Conservation (phyloP, 2,329 filamentous ascomycete genomes). For the Botrytis elliptica region DNA sequence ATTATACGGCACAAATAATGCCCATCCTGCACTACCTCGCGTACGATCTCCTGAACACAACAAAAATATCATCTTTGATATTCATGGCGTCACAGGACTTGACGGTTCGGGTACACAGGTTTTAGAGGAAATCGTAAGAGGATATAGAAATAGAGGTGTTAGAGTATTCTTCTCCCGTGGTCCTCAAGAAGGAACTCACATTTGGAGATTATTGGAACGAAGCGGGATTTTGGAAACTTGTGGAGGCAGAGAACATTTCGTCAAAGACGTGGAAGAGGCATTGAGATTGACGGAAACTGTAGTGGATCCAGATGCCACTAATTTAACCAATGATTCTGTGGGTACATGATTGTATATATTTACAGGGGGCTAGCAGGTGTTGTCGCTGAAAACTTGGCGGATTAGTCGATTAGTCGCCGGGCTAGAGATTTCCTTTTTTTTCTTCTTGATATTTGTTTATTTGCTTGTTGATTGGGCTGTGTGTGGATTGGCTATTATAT, state of each 20-base stretch:
- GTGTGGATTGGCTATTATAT: background rate
- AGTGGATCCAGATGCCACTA: conserved; percentile 47
- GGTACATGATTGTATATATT: conserved; percentile 22
- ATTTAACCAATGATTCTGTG: conserved; percentile 30
- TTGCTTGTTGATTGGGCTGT: background rate
- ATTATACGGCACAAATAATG: conserved; percentile 79
- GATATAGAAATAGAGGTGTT: conserved; percentile 74
- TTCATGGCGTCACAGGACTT: conserved; percentile 93
- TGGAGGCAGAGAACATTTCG: conserved; percentile 76
- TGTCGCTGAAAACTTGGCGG: background rate
- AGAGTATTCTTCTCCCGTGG: conserved; percentile 70
- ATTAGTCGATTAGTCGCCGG: background rate
- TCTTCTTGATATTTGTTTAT: background rate
- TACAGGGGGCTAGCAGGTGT: background rate
- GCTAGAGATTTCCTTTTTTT: background rate
- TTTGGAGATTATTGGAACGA: conserved; percentile 67
- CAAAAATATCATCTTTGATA: conserved; percentile 91
- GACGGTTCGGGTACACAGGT: conserved; percentile 94
- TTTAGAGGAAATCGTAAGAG: conserved; percentile 80
- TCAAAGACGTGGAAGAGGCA: conserved; percentile 80
- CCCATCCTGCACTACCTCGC: conserved; percentile 83
- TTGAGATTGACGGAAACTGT: conserved; percentile 68
- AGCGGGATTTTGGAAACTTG: conserved; percentile 84
- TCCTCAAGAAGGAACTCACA: conserved; percentile 41
- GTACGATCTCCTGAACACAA: conserved; percentile 78